phyloP scores from a whole-genome alignment of 371 early-diverging fungal species.

The Lichtheimia ramosa region DNA sequence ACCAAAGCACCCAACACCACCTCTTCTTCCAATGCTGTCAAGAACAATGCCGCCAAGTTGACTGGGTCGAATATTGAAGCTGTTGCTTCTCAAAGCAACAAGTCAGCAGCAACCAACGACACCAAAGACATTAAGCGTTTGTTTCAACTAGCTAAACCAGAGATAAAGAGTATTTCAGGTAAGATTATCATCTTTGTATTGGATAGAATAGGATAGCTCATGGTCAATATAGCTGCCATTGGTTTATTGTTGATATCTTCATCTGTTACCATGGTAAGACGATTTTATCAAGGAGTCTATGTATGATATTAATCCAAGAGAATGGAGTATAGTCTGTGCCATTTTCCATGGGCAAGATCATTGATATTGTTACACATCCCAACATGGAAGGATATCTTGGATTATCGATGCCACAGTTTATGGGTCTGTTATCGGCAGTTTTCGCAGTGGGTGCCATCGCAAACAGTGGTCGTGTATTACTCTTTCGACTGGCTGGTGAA shows the following conservation, averaged over 20 bases:
- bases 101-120: neutral
- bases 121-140: slow-evolving; percentile 31
- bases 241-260: slow-evolving; percentile 71
- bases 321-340: slow-evolving; percentile 55
- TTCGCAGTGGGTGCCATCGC: slow-evolving; percentile 73
- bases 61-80: too few relatives aligned
- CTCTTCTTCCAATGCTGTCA: too few relatives aligned
- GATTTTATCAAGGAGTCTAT: neutral
- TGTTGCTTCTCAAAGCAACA: too few relatives aligned
- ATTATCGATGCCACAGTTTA: slow-evolving; percentile 57
- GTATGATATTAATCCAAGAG: neutral
- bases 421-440: slow-evolving; percentile 51
- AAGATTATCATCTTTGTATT: slow-evolving; percentile 4
- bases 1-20: too few relatives aligned
- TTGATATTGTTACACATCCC: slow-evolving; percentile 68
- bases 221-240: slow-evolving; percentile 32
- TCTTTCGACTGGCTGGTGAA: slow-evolving; percentile 75
- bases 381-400: slow-evolving; percentile 45
- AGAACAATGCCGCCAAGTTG: too few relatives aligned
- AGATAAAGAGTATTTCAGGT: slow-evolving; percentile 48
- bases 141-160: slow-evolving; percentile 44
- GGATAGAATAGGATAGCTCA: neutral
- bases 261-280: slow-evolving; percentile 64
- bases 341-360: slow-evolving; percentile 78
- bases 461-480: slow-evolving; percentile 73